Conservation (phyloP, 2,329 filamentous ascomycete species). For the Zarea fungicola region DNA sequence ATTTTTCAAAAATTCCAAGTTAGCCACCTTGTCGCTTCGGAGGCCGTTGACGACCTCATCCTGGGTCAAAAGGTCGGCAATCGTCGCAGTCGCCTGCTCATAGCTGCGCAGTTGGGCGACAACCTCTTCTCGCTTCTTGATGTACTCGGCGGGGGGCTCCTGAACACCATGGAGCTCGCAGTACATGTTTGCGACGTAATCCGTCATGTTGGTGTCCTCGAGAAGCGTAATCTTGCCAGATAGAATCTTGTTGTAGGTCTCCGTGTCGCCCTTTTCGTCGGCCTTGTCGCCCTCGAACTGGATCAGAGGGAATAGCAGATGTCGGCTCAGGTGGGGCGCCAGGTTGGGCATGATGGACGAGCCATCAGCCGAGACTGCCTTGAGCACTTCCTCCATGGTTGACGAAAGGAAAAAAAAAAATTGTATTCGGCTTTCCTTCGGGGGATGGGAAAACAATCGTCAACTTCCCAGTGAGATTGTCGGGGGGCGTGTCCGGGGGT, state of each 20-base stretch:
- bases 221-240: slow-evolving; percentile 89
- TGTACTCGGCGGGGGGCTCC: slow-evolving; percentile 76
- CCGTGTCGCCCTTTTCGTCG: slow-evolving; percentile 62
- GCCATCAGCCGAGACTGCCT: slow-evolving; percentile 56
- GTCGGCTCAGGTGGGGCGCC: slow-evolving; percentile 87
- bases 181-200: slow-evolving; percentile 91
- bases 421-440: not conserved
- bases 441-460: not conserved
- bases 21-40: slow-evolving; percentile 94
- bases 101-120: slow-evolving; percentile 75
- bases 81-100: slow-evolving; percentile 83
- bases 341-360: slow-evolving; percentile 84
- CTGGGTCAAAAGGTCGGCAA: slow-evolving; percentile 78
- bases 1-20: slow-evolving; percentile 97
- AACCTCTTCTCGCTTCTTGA: slow-evolving; percentile 84
- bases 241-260: slow-evolving; percentile 63
- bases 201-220: slow-evolving; percentile 97
- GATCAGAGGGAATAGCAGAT: slow-evolving; percentile 92
- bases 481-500: slow-evolving; percentile 6
- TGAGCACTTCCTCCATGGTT: slow-evolving; percentile 38
- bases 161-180: slow-evolving; percentile 79
- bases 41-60: slow-evolving; percentile 88
- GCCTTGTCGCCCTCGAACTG: slow-evolving; percentile 84
- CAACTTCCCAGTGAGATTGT: not conserved
- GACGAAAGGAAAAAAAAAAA: slow-evolving; percentile 13